Evolutionary conservation across 768 basidiomycete species (phyloP).

Genomic region (Phaffia australis): DNA sequence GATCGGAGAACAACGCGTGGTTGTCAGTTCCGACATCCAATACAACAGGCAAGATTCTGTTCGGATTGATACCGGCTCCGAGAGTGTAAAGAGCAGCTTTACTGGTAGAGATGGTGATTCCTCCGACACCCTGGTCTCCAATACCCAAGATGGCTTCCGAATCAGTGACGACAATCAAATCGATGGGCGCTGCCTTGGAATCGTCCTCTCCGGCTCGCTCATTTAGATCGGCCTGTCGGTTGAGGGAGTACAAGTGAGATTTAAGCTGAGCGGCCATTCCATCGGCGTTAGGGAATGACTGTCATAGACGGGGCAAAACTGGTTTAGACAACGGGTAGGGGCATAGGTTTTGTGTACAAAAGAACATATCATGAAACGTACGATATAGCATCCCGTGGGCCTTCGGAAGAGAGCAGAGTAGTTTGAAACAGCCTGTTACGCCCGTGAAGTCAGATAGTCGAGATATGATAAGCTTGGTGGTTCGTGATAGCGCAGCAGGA

Average conservation of each 20-base stretch:
- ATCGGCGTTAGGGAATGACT: conserved; percentile 26
- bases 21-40: conserved; percentile 39
- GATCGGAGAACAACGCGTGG: conserved; percentile 38
- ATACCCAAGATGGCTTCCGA: conserved; percentile 44
- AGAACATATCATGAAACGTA: background rate
- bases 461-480: background rate
- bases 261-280: conserved; percentile 25
- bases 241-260: conserved; percentile 26
- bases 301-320: background rate
- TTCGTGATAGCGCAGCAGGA: background rate
- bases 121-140: conserved; percentile 56
- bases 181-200: conserved; percentile 40
- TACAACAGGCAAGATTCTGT: conserved; percentile 27
- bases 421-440: conserved; percentile 40
- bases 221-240: conserved; percentile 24
- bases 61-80: conserved; percentile 41
- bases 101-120: conserved; percentile 53
- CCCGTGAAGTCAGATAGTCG: conserved; percentile 1
- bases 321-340: background rate
- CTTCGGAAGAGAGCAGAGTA: conserved; percentile 76
- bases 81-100: conserved; percentile 57
- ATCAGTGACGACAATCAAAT: conserved; percentile 74
- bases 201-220: background rate
- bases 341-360: background rate
- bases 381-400: conserved; percentile 52